A percentile compares a stretch with the other conserved stretches of the same genome.
Evolutionary conservation across 805 yeast species (phyloP).

Genomic region (Grigorovia jiainica): DNA sequence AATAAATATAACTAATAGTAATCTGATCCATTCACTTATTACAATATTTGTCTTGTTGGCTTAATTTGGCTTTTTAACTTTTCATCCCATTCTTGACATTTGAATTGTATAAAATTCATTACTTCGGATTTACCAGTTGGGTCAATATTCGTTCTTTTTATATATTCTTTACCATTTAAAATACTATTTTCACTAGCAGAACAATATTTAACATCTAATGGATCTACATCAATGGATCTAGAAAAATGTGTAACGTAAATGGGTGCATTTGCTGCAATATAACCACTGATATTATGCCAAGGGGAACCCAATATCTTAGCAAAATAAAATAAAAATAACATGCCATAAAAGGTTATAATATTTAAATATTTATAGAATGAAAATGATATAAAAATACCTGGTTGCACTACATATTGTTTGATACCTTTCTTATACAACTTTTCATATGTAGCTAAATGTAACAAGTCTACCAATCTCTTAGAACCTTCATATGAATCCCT

Average conservation of each 20-base stretch:
- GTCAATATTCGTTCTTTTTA: constrained; percentile 49
- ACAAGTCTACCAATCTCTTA: constrained; percentile 72
- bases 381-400: constrained; percentile 85
- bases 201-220: constrained; percentile 54
- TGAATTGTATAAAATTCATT: constrained; percentile 47
- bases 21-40: no score
- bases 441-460: constrained; percentile 64
- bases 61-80: constrained; percentile 65
- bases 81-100: constrained; percentile 63
- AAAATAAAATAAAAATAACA: constrained; percentile 73
- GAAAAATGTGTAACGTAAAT: constrained; percentile 52
- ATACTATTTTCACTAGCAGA: constrained; percentile 64
- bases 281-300: constrained; percentile 84
- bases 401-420: constrained; percentile 73
- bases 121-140: constrained; percentile 58
- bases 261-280: constrained; percentile 84
- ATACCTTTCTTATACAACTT: constrained; percentile 43
- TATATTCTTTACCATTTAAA: constrained; percentile 53
- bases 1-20: no score
- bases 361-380: constrained; percentile 72
- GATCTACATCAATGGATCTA: constrained; percentile 33
- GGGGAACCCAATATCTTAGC: constrained; percentile 78
- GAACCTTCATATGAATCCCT: constrained; percentile 83
- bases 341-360: constrained; percentile 71
- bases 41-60: constrained; percentile 30